Percentiles rank a stretch among this genome's conserved stretches.
Evolutionary conservation across 2,329 filamentous ascomycete genomes (phyloP).

Genomic region (Neurospora sp.): DNA sequence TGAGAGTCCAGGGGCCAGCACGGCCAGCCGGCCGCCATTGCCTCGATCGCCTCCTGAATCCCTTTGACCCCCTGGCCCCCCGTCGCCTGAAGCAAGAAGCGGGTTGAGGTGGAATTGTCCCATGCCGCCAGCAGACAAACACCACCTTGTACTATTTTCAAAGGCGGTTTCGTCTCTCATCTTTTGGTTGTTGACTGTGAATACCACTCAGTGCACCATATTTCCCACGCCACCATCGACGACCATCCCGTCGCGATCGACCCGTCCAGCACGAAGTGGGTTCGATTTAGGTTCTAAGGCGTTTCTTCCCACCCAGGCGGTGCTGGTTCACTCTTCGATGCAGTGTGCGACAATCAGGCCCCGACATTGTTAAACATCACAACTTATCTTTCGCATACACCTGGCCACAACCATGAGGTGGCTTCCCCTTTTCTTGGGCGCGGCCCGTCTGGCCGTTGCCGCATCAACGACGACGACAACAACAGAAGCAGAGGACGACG

Average conservation of each 20-base stretch:
- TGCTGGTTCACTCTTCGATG: background rate
- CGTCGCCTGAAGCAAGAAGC: background rate
- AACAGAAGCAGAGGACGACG: constrained; percentile 28
- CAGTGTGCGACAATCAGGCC: background rate
- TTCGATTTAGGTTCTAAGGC: background rate
- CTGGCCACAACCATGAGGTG: constrained; percentile 31
- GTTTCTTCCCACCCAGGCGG: background rate
- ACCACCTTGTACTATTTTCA: background rate
- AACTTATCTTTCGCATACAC: background rate
- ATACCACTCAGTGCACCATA: background rate
- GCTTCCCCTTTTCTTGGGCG: constrained; percentile 38
- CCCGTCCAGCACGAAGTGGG: background rate
- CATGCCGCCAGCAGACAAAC: background rate
- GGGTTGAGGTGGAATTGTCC: background rate
- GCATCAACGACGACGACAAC: constrained; percentile 14
- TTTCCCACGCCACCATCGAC: background rate
- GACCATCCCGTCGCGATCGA: background rate
- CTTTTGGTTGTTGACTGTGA: background rate
- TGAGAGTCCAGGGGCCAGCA: background rate
- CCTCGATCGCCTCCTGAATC: background rate
- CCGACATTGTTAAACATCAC: constrained; percentile 1
- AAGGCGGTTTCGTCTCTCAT: background rate
- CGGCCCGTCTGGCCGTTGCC: constrained; percentile 30
- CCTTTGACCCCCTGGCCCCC: background rate
- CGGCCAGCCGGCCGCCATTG: background rate